A percentile compares a stretch with the other conserved stretches of the same genome.
These are phyloP conservation scores for Hysterium pulicare DNA, from an alignment of 2,329 filamentous ascomycete species.

Conservation along the genomic window DNA sequence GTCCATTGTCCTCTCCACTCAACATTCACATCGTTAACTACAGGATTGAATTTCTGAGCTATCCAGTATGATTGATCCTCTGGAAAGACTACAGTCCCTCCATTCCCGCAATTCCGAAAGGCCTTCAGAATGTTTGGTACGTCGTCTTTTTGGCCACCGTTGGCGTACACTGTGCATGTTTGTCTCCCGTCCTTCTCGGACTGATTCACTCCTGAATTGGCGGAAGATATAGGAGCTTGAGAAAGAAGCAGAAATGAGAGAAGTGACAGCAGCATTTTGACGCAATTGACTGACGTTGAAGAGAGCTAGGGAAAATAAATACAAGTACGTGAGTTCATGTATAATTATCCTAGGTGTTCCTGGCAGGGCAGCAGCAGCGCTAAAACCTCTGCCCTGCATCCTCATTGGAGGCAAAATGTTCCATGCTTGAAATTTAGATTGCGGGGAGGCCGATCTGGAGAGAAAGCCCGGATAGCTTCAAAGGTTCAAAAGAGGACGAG, in stretches of 20 bases:
- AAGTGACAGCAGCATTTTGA: slow-evolving; percentile 6
- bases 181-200: slow-evolving; percentile 9
- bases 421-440: not conserved
- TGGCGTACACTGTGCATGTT: slow-evolving; percentile 41
- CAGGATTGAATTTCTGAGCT: slow-evolving; percentile 47
- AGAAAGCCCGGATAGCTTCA: not conserved
- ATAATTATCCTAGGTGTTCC: not conserved
- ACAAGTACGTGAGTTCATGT: not conserved
- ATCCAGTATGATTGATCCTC: slow-evolving; percentile 52
- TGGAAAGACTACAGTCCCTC: slow-evolving; percentile 50
- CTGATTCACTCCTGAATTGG: slow-evolving; percentile 6
- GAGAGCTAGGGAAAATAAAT: too few relatives aligned
- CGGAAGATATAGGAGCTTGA: slow-evolving; percentile 1
- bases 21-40: slow-evolving; percentile 49
- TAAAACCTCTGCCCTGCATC: not conserved
- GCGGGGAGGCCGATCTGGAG: too few relatives aligned
- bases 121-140: slow-evolving; percentile 42
- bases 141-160: slow-evolving; percentile 38
- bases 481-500: not conserved
- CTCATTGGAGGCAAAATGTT: slow-evolving; percentile 2
- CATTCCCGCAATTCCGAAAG: slow-evolving; percentile 39
- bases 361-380: not conserved
- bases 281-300: not conserved
- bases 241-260: not conserved
- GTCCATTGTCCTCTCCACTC: slow-evolving; percentile 54